Base-by-base conservation (phyloP, 202 grass and related monocot species). In the Zizania palustris region DNA sequence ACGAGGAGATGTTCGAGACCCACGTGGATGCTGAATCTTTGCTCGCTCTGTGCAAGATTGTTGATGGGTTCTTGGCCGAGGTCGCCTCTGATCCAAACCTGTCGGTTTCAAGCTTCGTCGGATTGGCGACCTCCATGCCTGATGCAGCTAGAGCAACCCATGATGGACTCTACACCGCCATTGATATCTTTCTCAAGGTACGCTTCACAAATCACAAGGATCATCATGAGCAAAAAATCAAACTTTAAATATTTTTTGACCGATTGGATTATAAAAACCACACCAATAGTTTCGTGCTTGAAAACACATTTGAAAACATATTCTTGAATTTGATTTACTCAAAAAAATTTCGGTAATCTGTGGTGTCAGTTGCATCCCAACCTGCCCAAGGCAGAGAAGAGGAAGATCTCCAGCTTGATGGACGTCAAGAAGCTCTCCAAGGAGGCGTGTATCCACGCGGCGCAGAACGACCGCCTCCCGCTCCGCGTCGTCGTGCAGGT, bases 121-220 rank as follows among this genome's bases (percentile, higher is more conserved):
- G 73, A n/a, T 12, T 97, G 68, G 91, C 65, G 3, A 88, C 88
- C 3, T 80, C 85, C 12, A 74, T 92, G 77, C 95, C 95, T 12
- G 85, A 85, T 33, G 82, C 86, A 44, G 88, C 91, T 45, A 86
- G 87, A 36, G 72, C 84, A 14, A 62, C 67, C 34, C 83, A 92
- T 40, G 95, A 97, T 84, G 95, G 84, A n/a, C 61, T 97, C 22
- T 97, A 97, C 79, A 90, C 91, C 0, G 87, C 95, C 0, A 75
- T 97, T 16, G 91, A 97, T 61, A 70, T 97, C 44, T 97, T 90
- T 77, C 87, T 97, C 16, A 97, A 97, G 89, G 95, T 92, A 74
- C 60, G 40, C 13, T 9, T 28, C 0, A 28, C 28, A 28, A 28
- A 28, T 68, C 43, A 79, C 20, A 21, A 22, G 38, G 62, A 39